Base-by-base conservation (phyloP, 1,284 basidiomycete species). In the Pseudozyma pruni region DNA sequence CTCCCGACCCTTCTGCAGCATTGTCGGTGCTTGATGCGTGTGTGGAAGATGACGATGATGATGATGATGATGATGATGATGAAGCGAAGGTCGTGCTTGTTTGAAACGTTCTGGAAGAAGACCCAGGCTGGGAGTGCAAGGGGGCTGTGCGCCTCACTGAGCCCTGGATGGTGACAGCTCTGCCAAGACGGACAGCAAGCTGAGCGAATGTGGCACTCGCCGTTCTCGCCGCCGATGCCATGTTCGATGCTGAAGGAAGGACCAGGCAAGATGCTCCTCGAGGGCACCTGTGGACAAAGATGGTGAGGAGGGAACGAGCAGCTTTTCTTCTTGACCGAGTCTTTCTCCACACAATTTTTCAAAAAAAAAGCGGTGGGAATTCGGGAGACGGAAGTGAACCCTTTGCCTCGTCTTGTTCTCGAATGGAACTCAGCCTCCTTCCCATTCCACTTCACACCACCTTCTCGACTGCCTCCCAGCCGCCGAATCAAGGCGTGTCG, bases 331-430 rank as follows among this genome's bases (percentile, higher is more conserved):
- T 48, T 48, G 17, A 29, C 11, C 23, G 33, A 35, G 23, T 9
- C 19, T 58, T 58, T 66, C 62, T 51, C 59, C 62, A 54, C 47
- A n/a, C 38, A 31, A 33, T 9, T 27, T 22, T 7, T 25, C 50
- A 47, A 43, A 46, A 44, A 49, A 35, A 29, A 49, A 43, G 33
- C 29, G 3, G 10, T 8, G 10, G 19, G 34, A 48, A 52, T 32
- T 54, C 56, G 63, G 63, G 47, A 67, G 25, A 49, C 63, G 63
- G 63, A 57, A 23, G 33, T 19, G 32, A 13, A 47, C 17, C 17
- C 39, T 29, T 20, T 13, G 16, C 27, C n/a, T n/a, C n/a, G n/a
- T n/a, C n/a, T 39, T 29, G 39, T 34, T 35, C 40, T 19, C 32
- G 25, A 23, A 51, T 8, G n/a, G 40, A 41, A 49, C 50, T 54